Evolutionary conservation across 1,139 yeast species (phyloP).

Genomic region (Pichia sp.): DNA sequence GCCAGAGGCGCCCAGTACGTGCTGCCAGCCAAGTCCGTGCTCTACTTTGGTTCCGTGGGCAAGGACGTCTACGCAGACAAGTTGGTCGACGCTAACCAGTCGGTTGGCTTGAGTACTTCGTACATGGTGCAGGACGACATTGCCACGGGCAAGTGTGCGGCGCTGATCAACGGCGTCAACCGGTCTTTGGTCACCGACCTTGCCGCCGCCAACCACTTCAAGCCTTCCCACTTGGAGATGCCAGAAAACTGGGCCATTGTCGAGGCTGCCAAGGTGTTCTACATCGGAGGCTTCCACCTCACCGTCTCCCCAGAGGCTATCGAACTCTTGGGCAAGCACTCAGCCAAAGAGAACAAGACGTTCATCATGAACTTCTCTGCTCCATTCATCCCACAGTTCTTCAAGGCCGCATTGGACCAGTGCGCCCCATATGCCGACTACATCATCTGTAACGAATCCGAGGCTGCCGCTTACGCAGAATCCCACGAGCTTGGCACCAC

Average conservation of each 20-base stretch:
- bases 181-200: slow-evolving; percentile 94
- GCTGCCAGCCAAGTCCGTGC: slow-evolving; percentile 76
- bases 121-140: slow-evolving; percentile 73
- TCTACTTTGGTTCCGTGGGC: slow-evolving; percentile 96
- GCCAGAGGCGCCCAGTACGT: slow-evolving; percentile 98
- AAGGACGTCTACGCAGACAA: slow-evolving; percentile 82
- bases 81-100: slow-evolving; percentile 73
- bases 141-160: slow-evolving; percentile 98
- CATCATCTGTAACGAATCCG: slow-evolving; percentile 93
- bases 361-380: slow-evolving; percentile 88
- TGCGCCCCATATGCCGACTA: slow-evolving; percentile 84
- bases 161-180: slow-evolving; percentile 74
- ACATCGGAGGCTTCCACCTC: slow-evolving; percentile 97
- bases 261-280: slow-evolving; percentile 73
- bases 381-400: slow-evolving; percentile 93
- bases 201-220: slow-evolving; percentile 97
- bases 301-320: slow-evolving; percentile 97
- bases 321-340: slow-evolving; percentile 82
- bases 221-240: slow-evolving; percentile 76
- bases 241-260: slow-evolving; percentile 90
- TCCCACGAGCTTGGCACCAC: slow-evolving; percentile 61
- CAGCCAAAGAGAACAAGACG: slow-evolving; percentile 78
- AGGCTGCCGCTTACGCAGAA: slow-evolving; percentile 92
- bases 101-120: slow-evolving; percentile 82
- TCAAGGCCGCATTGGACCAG: slow-evolving; percentile 83